Percentiles rank a stretch among this genome's conserved stretches.
These are phyloP conservation scores for Metschnikowia shivogae DNA, from an alignment of 805 yeast species.

Conservation along the genomic window DNA sequence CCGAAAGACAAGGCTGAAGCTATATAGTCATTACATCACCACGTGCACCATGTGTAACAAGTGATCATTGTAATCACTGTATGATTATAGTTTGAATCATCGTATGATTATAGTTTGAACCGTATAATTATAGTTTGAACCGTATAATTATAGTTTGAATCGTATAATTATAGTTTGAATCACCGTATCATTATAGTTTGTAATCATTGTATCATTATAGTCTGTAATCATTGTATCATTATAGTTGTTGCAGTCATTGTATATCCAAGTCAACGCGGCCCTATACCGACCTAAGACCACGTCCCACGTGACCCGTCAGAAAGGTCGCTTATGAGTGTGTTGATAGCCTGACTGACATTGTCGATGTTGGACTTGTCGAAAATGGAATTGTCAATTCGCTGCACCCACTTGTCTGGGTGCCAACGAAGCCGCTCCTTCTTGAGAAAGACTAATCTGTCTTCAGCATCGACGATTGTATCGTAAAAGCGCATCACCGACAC, in stretches of 20 bases:
- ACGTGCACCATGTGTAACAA: no score
- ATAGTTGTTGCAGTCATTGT: neutral
- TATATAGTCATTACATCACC: neutral
- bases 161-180: no score
- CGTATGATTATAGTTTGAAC: no score
- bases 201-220: no score
- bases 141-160: no score
- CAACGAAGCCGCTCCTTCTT: conserved; percentile 56
- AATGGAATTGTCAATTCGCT: conserved; percentile 19
- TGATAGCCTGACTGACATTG: conserved; percentile 29
- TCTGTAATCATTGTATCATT: no score
- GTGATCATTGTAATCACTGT: neutral
- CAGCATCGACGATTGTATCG: conserved; percentile 14
- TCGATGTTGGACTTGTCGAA: conserved; percentile 28
- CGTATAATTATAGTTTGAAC: no score
- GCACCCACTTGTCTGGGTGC: conserved; percentile 67
- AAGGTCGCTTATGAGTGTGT: conserved; percentile 14
- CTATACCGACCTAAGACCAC: no score
- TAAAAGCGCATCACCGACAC: conserved; percentile 27
- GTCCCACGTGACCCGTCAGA: no score
- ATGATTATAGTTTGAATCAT: no score
- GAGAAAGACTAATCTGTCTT: conserved; percentile 20
- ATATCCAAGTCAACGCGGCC: no score
- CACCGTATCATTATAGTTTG: no score
- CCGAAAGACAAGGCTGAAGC: conserved; percentile 14